Evolutionary conservation across 495 filamentous ascomycete species (phyloP), one percentile per base, ranked within the genome.

Genomic region (Neurospora sp.): DNA sequence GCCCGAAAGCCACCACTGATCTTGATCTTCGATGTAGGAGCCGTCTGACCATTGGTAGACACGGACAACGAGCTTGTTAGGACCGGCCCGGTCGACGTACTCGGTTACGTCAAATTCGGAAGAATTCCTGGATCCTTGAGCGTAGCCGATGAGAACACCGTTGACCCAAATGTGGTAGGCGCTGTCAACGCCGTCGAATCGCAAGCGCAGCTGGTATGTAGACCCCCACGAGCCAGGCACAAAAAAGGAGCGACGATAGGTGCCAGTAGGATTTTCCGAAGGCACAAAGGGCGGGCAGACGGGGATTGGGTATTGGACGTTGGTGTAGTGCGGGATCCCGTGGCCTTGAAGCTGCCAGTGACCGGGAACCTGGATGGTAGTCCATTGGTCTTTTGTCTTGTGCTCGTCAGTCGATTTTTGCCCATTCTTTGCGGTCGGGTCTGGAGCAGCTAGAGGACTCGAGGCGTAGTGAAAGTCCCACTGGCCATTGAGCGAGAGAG

Each of bases 261-360:
- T 86, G 3, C 90, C 89, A 0, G 88, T 90, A 14, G 88, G 86
- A 48, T 92, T 91, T 22, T 86, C 81, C 12, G 86, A 82, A 0
- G 89, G 88, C 3, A 88, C 84, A 73, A 82, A 80, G 1, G 89
- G 90, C 7, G 89, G 89, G 70, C 86, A 82, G 12, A 87, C 83
- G 2, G 89, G 88, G 48, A 91, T 87, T 0, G 88, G 89, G 72
- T 86, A 90, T 31, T 85, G 79, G 61, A 87, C 81, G 68, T 91
- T 91, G 8, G 88, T 90, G 74, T 91, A 91, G 45, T 90, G 88
- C 4, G 84, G 84, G n/a, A 76, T 77, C 8, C 89, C 89, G 72
- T 88, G 87, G 41, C 89, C 89, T 75, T 90, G 87, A 8, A 91
- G 77, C 73, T 91, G 89, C 89, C 89, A 91, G 77, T 89, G 88